Evolutionary conservation across 345 rosid genomes (phyloP).

Genomic region (Eucalyptus pauciflora): DNA sequence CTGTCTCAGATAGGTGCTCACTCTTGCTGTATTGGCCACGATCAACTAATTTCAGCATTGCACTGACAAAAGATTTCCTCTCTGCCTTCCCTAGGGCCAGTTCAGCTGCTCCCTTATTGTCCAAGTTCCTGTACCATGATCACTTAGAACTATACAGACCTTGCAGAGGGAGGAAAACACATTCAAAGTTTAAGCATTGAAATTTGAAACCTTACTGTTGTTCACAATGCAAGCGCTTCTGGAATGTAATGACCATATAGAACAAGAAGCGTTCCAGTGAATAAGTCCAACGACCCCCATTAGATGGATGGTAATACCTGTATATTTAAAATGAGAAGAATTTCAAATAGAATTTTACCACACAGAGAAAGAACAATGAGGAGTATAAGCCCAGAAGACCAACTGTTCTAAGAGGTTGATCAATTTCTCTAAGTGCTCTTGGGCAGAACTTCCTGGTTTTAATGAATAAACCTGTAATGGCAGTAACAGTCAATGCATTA

Average conservation of each 20-base stretch:
- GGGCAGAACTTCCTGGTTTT: too few relatives aligned
- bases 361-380: not conserved
- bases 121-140: conserved; percentile 39
- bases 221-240: conserved; percentile 81
- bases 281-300: conserved; percentile 99
- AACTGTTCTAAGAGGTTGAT: too few relatives aligned
- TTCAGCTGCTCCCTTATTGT: conserved; percentile 12
- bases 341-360: not conserved
- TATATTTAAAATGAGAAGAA: not conserved
- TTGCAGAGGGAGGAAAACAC: conserved; percentile 6
- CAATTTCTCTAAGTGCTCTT: too few relatives aligned
- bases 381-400: not conserved
- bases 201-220: conserved; percentile 54
- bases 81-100: conserved; percentile 55
- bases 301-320: conserved; percentile 98
- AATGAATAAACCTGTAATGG: too few relatives aligned
- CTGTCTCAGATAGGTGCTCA: conserved; percentile 96
- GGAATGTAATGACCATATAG: conserved; percentile 70
- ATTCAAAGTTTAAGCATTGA: not conserved
- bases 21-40: conserved; percentile 99
- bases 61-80: conserved; percentile 63
- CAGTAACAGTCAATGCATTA: not conserved
- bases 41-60: conserved; percentile 74
- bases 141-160: conserved; percentile 3
- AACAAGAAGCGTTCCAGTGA: conserved; percentile 82